Base-by-base conservation (phyloP, 2,329 filamentous ascomycete genomes). In the Aspergillus thermomutatus region DNA sequence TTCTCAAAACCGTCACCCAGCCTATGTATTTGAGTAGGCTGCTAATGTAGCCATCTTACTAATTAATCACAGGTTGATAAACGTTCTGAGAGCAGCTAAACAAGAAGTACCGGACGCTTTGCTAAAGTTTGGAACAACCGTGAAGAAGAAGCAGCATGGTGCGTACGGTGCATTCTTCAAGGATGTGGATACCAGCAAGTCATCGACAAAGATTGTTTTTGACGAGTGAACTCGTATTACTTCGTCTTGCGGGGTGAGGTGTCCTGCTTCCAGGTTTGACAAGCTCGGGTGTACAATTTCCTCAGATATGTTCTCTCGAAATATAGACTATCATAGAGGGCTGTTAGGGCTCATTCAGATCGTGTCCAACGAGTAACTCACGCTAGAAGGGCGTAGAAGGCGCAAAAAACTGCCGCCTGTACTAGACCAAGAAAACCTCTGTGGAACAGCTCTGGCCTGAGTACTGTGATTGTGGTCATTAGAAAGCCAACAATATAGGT, bases 61-160 rank as follows among this genome's bases (percentile, higher is more conserved):
- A 55, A 68, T 58, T 49, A 60, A 66, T 52, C 47, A 17, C 65
- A 92, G 89, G 9, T 80, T 99, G 66, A 89, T 97, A 79, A 97
- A 97, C 73, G 92, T 99, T 55, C 84, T 99, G 60, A 95, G 90
- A 77, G 90, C 87, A n/a, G 92, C 94, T 25, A 91, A 91, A 63
- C 94, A 99, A 76, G 83, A 87, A 11, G 91, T 99, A 0, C 94
- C 94, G 2, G 91, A 96, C 46, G 89, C 91, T 26, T 80, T 99
- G 40, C 81, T 97, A 73, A 97, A 96, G 78, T 99, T 97, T 66
- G 94, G 94, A 68, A 96, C 92, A 23, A 97, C 93, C 0, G 94
- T 99, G 52, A 99, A 97, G 86, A 97, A 96, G 86, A 97, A 97
- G 91, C 85, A 87, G 50, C 94, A 99, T 78, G 90, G 92, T 69